Conservation (phyloP, 2,329 filamentous ascomycete species). For the Talaromyces sp. region DNA sequence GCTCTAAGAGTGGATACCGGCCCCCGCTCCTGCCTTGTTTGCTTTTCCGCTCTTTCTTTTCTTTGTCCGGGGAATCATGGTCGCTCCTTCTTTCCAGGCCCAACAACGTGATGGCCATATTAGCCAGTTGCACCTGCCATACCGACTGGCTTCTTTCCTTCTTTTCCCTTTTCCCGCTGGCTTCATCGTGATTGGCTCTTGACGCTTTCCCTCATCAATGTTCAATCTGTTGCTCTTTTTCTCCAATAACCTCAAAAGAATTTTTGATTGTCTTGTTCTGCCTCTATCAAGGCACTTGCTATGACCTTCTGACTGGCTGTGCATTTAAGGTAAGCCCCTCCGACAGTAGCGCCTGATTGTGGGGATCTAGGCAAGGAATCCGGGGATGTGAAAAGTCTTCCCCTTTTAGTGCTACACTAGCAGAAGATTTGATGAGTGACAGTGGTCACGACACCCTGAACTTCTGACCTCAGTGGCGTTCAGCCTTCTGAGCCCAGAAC, state of each 20-base stretch:
- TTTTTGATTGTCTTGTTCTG: not conserved
- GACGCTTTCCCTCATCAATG: too few species aligned
- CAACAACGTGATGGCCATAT: not conserved
- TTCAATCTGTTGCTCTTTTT: too few species aligned
- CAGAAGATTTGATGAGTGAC: too few species aligned
- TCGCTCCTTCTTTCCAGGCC: not conserved
- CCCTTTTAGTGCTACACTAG: not conserved
- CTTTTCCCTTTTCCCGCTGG: not conserved
- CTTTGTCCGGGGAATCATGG: not conserved
- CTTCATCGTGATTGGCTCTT: not conserved
- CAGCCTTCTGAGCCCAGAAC: not conserved
- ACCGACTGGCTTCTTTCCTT: not conserved
- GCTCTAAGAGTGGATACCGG: not conserved
- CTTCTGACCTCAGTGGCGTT: constrained; percentile 1
- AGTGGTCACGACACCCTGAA: too few species aligned
- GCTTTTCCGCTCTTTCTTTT: not conserved
- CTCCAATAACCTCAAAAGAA: too few species aligned
- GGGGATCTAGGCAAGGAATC: not conserved
- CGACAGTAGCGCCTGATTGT: not conserved
- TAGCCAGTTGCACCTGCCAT: constrained; percentile 4
- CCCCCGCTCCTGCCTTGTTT: not conserved
- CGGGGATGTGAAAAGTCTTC: not conserved
- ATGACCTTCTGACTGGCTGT: not conserved
- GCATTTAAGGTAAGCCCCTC: not conserved
- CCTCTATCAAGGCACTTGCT: not conserved